Evolutionary conservation across 805 yeast genomes (phyloP).

Genomic region (Helenozyma rhizophorensis): DNA sequence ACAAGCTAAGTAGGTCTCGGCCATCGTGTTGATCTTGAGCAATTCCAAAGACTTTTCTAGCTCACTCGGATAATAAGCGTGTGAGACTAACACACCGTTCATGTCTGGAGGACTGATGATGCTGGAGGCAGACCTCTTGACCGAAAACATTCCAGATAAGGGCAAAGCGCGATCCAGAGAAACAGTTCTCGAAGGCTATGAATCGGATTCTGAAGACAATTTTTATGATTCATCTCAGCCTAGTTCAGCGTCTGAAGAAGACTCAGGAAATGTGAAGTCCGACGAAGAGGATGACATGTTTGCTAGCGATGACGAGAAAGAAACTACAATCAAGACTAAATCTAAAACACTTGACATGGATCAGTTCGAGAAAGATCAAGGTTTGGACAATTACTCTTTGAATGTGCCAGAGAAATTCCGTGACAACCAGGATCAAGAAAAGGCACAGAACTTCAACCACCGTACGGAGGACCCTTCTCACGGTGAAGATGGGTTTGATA

Average conservation of each 20-base stretch:
- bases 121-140: neutral
- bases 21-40: no score
- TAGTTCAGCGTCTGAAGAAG: constrained; percentile 3
- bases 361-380: constrained; percentile 25
- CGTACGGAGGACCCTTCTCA: constrained; percentile 36
- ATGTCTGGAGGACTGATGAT: neutral
- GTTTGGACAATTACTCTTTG: no score
- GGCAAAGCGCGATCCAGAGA: neutral
- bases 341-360: constrained; percentile 11
- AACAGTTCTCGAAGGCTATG: constrained; percentile 8
- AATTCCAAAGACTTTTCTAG: no score
- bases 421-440: no score
- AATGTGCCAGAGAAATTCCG: no score
- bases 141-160: neutral
- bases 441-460: no score
- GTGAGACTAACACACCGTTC: no score
- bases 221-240: neutral
- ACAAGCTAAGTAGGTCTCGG: no score
- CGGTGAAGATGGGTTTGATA: constrained; percentile 1
- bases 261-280: constrained; percentile 9
- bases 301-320: constrained; percentile 22
- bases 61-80: no score
- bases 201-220: constrained; percentile 15
- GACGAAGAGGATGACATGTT: constrained; percentile 39
- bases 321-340: constrained; percentile 5